Evolutionary conservation across 441 rosid species (phyloP).

Genomic region (Jatropha podagrica): DNA sequence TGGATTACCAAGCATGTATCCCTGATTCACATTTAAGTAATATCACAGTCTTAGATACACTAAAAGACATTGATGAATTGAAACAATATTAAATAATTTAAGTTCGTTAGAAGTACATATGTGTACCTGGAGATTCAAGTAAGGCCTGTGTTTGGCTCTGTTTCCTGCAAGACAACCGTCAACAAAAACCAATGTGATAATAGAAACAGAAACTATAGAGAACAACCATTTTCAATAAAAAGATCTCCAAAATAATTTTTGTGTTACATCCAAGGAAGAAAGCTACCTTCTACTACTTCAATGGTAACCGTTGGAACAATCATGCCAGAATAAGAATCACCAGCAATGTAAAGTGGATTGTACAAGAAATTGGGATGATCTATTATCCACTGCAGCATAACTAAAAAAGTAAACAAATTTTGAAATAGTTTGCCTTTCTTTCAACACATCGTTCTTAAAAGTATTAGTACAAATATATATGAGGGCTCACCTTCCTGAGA

Average conservation of each 20-base stretch:
- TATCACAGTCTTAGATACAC: background rate
- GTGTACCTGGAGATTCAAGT: conserved; percentile 32
- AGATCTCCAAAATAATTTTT: background rate
- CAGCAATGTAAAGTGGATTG: conserved; percentile 30
- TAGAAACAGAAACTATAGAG: background rate
- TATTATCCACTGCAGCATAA: conserved; percentile 32
- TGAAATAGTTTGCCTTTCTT: background rate
- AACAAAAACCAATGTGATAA: background rate
- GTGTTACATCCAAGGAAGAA: background rate
- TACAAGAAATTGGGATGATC: conserved; percentile 28
- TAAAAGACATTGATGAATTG: background rate
- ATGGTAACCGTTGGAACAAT: conserved; percentile 30
- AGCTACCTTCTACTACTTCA: conserved; percentile 14
- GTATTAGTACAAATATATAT: background rate
- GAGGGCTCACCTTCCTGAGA: conserved; percentile 25
- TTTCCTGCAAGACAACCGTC: conserved; percentile 29
- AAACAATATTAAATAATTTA: too few species aligned
- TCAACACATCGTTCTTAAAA: background rate
- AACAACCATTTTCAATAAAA: background rate
- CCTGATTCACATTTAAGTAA: conserved; percentile 9
- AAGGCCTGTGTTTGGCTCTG: conserved; percentile 16
- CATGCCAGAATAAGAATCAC: conserved; percentile 42
- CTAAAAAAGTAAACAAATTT: background rate
- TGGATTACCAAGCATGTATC: conserved; percentile 19
- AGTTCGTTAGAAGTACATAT: background rate